Evolutionary conservation across 768 basidiomycete species (phyloP), one percentile per base, ranked within the genome.

Genomic region (Paxillus involutus): DNA sequence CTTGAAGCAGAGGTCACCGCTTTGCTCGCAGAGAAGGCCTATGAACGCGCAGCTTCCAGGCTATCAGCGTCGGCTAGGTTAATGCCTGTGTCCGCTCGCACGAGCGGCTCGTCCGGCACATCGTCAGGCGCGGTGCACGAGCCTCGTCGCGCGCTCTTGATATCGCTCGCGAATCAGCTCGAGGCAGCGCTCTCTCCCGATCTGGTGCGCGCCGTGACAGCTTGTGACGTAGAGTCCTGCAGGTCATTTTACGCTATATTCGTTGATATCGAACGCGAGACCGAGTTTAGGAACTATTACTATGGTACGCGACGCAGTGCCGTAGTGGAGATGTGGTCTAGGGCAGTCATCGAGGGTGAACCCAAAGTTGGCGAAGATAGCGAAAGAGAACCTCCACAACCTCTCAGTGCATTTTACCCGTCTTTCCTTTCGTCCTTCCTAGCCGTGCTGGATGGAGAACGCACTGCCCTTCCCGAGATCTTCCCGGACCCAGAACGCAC

Each of bases 221-320:
- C 84, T 2, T 82, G 85, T 59, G 93, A 98, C 67, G 77, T 87
- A 36, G 74, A 80, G 12, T 78, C 81, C 5, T 94, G 91, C 73
- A 83, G 84, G 56, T 78, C 79, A 47, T 94, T 93, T 71, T 94
- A 88, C 62, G 75, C 81, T 21, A 94, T 98, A 47, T 99, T 98
- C 69, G 83, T 82, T 52, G 83, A 89, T 62, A 98, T 99, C 53
- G 90, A 96, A 62, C 80, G 96, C 47, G 94, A 94, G 69, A 79
- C 84, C 3, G 97, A 98, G 68, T 99, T 96, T 69, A 80, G 91
- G 55, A 89, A 89, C 64, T 98, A 97, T 67, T 99, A 98, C 74
- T 91, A 93, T 71, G 91, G 91, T 12, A 88, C 91, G 10, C 78
- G 92, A 29, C 77, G 93, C 52, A 77, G 80, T 13, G 61, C 75